A percentile compares a stretch with the other conserved stretches of the same genome.
Evolutionary conservation across 805 yeast genomes (phyloP).

Genomic region (Yamadazyma tumulicola): DNA sequence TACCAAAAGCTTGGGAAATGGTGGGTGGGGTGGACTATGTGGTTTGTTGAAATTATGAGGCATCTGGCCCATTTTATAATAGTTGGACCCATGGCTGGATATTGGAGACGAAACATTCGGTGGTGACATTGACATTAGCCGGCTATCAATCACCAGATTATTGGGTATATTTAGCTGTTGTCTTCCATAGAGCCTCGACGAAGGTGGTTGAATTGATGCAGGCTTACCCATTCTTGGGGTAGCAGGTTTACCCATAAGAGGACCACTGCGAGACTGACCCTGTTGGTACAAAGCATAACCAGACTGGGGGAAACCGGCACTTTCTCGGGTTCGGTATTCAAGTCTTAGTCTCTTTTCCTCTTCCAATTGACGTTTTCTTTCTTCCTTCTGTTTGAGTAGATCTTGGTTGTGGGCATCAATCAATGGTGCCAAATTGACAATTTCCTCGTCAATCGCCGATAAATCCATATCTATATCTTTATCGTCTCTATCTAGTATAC

Average conservation of each 20-base stretch:
- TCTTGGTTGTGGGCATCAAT: slow-evolving; percentile 34
- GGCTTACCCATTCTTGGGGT: slow-evolving; percentile 43
- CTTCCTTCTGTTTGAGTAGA: slow-evolving; percentile 20
- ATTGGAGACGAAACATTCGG: no score
- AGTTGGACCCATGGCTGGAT: slow-evolving; percentile 10
- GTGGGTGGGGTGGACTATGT: slow-evolving; percentile 24
- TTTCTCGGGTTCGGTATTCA: neutral
- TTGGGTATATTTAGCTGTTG: slow-evolving; percentile 1
- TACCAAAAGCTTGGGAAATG: slow-evolving; percentile 26
- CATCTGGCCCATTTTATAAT: slow-evolving; percentile 15
- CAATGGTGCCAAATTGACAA: slow-evolving; percentile 38
- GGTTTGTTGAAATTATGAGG: slow-evolving; percentile 5
- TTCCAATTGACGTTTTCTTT: slow-evolving; percentile 17
- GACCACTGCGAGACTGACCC: slow-evolving; percentile 15
- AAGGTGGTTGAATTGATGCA: slow-evolving; percentile 44
- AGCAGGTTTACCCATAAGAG: slow-evolving; percentile 32
- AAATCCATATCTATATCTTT: slow-evolving; percentile 24
- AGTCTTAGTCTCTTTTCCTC: slow-evolving; percentile 19
- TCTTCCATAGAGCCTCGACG: slow-evolving; percentile 34
- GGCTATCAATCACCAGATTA: slow-evolving; percentile 17
- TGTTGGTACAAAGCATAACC: slow-evolving; percentile 2
- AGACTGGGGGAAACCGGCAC: neutral
- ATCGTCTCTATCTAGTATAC: slow-evolving; percentile 9
- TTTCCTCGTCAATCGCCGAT: slow-evolving; percentile 36
- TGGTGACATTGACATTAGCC: slow-evolving; percentile 18